A percentile compares a stretch with the other conserved stretches of the same genome.
Conservation (phyloP, 192 early-diverging fungal species). For the Coemansia sp. region DNA sequence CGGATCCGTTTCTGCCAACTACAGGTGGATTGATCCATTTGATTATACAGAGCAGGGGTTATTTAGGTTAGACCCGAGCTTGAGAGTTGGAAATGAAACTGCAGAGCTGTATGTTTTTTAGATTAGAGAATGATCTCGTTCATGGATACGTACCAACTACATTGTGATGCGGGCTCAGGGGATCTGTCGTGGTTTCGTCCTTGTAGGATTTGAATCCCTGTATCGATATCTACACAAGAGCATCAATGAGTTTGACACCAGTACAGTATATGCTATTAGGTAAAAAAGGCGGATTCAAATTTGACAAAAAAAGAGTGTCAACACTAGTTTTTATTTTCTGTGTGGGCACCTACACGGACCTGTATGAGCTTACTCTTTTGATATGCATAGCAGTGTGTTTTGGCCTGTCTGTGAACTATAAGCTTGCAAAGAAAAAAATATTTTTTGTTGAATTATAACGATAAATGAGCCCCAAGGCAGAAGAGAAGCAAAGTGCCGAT, state of each 20-base stretch:
- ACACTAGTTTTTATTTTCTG: too few species aligned
- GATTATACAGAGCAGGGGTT: too few species aligned
- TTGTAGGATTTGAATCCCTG: constrained; percentile 99
- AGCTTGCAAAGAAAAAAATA: neutral
- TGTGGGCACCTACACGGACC: too few species aligned
- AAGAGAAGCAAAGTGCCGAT: too few species aligned
- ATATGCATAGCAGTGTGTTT: constrained; percentile 34
- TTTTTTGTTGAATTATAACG: neutral
- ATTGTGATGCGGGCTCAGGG: constrained; percentile 91
- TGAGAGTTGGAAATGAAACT: too few species aligned
- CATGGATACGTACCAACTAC: constrained; percentile 84
- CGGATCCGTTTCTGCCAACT: constrained; percentile 95
- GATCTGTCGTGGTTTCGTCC: constrained; percentile 91
- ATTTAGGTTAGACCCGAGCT: too few species aligned
- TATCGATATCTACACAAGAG: constrained; percentile 70
- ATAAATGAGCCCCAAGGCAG: too few species aligned
- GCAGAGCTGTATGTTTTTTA: neutral
- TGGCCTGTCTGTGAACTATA: neutral
- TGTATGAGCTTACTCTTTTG: constrained; percentile 34
- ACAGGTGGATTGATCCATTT: constrained; percentile 25
- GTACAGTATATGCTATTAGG: too few species aligned
- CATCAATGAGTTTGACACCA: neutral
- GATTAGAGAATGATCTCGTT: too few species aligned
- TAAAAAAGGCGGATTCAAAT: neutral
- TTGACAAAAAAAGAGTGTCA: too few species aligned